Evolutionary conservation across 106 monocot genomes (phyloP), one percentile per base, ranked within the genome.

Genomic region (Amphibolis antarctica): DNA sequence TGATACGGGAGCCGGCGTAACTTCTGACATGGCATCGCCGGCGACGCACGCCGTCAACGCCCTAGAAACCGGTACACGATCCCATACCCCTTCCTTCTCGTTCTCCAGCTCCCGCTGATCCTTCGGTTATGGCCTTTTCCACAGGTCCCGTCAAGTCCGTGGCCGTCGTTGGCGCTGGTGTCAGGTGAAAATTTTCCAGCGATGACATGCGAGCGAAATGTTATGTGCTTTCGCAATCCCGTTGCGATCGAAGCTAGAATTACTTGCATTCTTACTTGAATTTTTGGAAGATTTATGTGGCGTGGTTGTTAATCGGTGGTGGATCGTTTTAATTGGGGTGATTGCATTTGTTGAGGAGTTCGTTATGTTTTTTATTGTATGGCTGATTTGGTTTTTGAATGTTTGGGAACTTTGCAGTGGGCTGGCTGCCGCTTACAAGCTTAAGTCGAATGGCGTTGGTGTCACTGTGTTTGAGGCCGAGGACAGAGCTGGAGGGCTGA

Each of bases 371-470:
- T 36, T 36, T 7, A 7, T 46, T 0, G n/a, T n/a, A 15, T 50
- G 48, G n/a, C 10, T 5, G n/a, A 49, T 17, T 29, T 28, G 57
- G 12, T 57, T 28, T n/a, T 30, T 12, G 15, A 57, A 57, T 26
- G 10, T 2, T 57, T 27, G 26, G 26, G 49, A 72, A 60, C n/a
- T 75, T 59, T 71, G 47, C 77, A 96, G 96, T 74, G 96, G 96
- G 53, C 89, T 96, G 62, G 75, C 90, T 70, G 96, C 96, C 53
- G 89, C 96, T 29, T 89, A 90, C 67, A 89, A 84, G 63, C 86
- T 96, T 57, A 84, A 85, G 64, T 67, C 71, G 42, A 84, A 82
- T 61, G 90, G 86, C 42, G 14, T 96, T 59, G 76, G 60, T 10
- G 96, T 90, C 46, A 86, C 86, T 44, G 62, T 96, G 52, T 90